These are phyloP conservation scores for Sphaerobolus stellatus DNA, from an alignment of 1,284 basidiomycete genomes.

Conservation along the genomic window DNA sequence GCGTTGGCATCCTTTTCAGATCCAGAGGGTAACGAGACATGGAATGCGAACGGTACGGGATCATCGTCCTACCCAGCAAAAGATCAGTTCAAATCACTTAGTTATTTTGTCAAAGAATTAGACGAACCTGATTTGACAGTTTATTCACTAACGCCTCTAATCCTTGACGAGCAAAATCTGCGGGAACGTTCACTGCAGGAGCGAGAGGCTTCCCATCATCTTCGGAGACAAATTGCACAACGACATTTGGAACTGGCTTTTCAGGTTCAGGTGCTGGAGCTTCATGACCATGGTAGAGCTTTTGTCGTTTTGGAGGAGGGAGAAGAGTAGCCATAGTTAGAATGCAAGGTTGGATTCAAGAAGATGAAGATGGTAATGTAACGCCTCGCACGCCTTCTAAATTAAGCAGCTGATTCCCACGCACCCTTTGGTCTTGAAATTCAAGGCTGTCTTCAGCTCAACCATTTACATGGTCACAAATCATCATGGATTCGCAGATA, in stretches of 20 bases:
- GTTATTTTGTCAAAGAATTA: not conserved
- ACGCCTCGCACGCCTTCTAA: too few relatives aligned
- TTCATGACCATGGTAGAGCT: conserved; percentile 72
- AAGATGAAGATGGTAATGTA: too few relatives aligned
- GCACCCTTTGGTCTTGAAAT: too few relatives aligned
- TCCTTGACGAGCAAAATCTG: conserved; percentile 81
- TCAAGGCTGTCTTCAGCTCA: too few relatives aligned
- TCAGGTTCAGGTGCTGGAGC: conserved; percentile 58
- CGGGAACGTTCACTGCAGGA: conserved; percentile 84
- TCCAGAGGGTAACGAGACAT: conserved; percentile 70
- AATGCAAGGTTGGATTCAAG: too few relatives aligned
- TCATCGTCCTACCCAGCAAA: conserved; percentile 65
- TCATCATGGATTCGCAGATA: too few relatives aligned
- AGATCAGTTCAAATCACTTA: conserved; percentile 7
- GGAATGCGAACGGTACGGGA: conserved; percentile 87
- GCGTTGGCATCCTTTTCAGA: conserved; percentile 48
- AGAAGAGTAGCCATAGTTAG: conserved; percentile 80
- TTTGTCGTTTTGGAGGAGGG: conserved; percentile 83
- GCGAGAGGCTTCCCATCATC: conserved; percentile 80
- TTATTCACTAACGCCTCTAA: conserved; percentile 86
- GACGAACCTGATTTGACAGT: conserved; percentile 66
- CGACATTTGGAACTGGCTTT: conserved; percentile 64
- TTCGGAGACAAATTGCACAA: conserved; percentile 90
- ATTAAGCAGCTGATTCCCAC: too few relatives aligned
- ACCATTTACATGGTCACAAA: too few relatives aligned